Conservation (phyloP, 495 filamentous ascomycete species). For the Corynascus novoguineensis region DNA sequence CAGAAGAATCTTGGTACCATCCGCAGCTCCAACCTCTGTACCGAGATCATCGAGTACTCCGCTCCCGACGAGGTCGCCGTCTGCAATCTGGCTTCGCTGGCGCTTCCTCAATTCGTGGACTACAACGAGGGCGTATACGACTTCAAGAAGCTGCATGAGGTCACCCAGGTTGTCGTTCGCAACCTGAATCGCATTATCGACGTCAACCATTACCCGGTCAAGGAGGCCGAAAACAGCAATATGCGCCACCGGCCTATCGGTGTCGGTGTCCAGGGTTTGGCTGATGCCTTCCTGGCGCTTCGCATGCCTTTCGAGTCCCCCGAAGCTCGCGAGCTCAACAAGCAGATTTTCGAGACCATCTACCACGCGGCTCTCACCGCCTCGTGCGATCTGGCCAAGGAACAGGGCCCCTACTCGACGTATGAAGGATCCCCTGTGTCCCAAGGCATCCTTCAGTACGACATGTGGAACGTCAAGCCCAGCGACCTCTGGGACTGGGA, state of each 20-base stretch:
- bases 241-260: conserved; percentile 92
- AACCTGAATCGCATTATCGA: conserved; percentile 98
- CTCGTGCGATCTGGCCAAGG: conserved; percentile 78
- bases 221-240: conserved; percentile 89
- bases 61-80: conserved; percentile 97
- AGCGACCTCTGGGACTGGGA: conserved; percentile 96
- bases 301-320: conserved; percentile 95
- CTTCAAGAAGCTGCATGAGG: conserved; percentile 92
- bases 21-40: conserved; percentile 96
- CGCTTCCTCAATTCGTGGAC: conserved; percentile 85
- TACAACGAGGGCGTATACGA: conserved; percentile 74
- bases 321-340: conserved; percentile 89
- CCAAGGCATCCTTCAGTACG: conserved; percentile 92
- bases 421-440: conserved; percentile 93
- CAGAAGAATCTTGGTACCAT: conserved; percentile 99
- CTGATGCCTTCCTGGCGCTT: conserved; percentile 96
- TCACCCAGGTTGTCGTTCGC: conserved; percentile 78
- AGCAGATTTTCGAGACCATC: conserved; percentile 98
- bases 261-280: conserved; percentile 94
- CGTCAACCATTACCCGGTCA: conserved; percentile 92
- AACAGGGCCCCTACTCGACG: conserved; percentile 75
- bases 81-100: conserved; percentile 93
- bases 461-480: conserved; percentile 96
- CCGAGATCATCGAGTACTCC: conserved; percentile 95
- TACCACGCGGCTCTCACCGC: conserved; percentile 92